These are phyloP conservation scores for Crithidia brevicula DNA, from an alignment of 208 protist genomes.

Conservation along the genomic window DNA sequence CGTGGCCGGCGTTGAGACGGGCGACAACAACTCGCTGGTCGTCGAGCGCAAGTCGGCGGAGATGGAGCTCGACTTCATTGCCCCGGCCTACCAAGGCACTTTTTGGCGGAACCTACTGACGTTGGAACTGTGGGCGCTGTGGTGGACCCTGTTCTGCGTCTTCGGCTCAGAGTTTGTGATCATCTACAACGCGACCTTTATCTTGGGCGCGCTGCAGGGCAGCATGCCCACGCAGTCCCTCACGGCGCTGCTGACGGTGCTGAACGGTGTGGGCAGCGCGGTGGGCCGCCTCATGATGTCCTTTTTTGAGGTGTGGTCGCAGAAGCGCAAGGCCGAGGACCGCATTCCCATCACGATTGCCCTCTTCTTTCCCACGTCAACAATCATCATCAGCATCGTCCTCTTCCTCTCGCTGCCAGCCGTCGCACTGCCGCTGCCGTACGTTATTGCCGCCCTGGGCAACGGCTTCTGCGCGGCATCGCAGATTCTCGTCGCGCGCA, in stretches of 20 bases:
- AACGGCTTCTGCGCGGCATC: conserved; percentile 51
- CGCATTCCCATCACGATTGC: conserved; percentile 47
- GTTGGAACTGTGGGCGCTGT: conserved; percentile 30
- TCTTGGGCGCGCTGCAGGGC: conserved; percentile 37
- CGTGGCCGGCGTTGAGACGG: background rate
- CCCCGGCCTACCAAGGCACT: conserved; percentile 39
- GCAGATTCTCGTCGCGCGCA: conserved; percentile 48
- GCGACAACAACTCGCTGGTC: background rate
- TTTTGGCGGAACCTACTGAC: conserved; percentile 36
- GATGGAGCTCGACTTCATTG: conserved; percentile 39
- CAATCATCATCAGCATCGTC: conserved; percentile 36
- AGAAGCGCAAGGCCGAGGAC: conserved; percentile 34
- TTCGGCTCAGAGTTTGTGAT: conserved; percentile 36
- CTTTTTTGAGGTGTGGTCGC: conserved; percentile 38
- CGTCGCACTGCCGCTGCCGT: conserved; percentile 38
- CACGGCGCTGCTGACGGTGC: conserved; percentile 38
- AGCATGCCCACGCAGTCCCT: conserved; percentile 25
- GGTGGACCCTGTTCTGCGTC: conserved; percentile 36
- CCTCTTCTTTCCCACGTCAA: conserved; percentile 34
- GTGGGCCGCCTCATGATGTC: conserved; percentile 39
- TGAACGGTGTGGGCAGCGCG: conserved; percentile 47
- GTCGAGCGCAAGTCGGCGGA: conserved; percentile 1
- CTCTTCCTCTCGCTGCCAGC: conserved; percentile 38
- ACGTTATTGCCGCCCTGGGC: conserved; percentile 42
- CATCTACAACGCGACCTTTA: conserved; percentile 41